Evolutionary conservation across 1,284 basidiomycete genomes (phyloP).

Genomic region (Sanghuangporus sanghuang): DNA sequence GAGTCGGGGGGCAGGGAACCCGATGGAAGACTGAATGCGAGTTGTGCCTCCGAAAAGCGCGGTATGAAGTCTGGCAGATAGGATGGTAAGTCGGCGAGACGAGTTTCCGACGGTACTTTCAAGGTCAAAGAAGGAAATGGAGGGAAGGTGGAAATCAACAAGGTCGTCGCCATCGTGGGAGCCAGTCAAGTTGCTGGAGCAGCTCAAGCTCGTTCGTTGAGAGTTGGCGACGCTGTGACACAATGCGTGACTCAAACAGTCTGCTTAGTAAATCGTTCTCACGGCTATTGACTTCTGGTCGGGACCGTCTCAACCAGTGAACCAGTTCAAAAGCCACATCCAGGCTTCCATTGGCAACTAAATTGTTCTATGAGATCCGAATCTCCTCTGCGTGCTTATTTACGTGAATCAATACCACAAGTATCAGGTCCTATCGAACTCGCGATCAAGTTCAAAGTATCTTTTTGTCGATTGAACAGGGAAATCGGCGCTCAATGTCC

Average conservation of each 20-base stretch:
- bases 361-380: neutral
- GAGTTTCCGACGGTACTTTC: slow-evolving; percentile 46
- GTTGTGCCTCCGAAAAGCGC: slow-evolving; percentile 32
- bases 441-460: neutral
- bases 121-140: slow-evolving; percentile 74
- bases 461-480: neutral
- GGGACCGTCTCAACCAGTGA: neutral
- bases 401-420: neutral
- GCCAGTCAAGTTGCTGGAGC: neutral
- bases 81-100: slow-evolving; percentile 47
- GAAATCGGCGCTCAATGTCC: neutral
- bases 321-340: neutral
- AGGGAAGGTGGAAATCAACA: slow-evolving; percentile 70
- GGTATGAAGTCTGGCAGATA: slow-evolving; percentile 57
- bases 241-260: neutral
- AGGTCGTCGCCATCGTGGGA: slow-evolving; percentile 28
- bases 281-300: neutral
- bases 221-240: neutral
- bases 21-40: slow-evolving; percentile 49
- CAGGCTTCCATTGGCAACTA: neutral
- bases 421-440: neutral
- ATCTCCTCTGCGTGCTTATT: neutral
- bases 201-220: neutral
- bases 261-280: neutral
- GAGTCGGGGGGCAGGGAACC: slow-evolving; percentile 41